Conservation (phyloP, 2,329 filamentous ascomycete genomes). For the Cyanodermella asteris region DNA sequence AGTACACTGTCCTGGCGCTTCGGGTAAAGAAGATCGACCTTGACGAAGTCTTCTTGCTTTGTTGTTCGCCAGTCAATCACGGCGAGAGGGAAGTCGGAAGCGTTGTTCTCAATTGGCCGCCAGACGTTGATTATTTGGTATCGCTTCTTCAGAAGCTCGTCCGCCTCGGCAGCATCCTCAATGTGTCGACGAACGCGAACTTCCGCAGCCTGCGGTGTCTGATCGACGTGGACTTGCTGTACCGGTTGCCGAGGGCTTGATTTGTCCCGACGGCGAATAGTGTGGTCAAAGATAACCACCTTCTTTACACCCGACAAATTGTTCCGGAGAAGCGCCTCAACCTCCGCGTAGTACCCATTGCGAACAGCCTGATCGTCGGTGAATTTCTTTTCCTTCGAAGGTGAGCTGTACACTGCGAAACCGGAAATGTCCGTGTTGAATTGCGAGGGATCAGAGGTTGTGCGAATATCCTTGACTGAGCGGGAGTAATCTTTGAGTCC, state of each 20-base stretch:
- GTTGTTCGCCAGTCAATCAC: constrained; percentile 45
- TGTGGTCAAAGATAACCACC: constrained; percentile 42
- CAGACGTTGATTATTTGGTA: constrained; percentile 52
- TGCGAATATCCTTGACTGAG: too few species aligned
- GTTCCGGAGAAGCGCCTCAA: constrained; percentile 48
- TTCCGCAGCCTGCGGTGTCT: constrained; percentile 41
- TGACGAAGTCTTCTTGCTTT: constrained; percentile 32
- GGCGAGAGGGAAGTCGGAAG: constrained; percentile 45
- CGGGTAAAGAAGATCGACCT: constrained; percentile 42
- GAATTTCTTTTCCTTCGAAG: too few species aligned
- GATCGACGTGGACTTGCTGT: constrained; percentile 50
- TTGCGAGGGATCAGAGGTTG: too few species aligned
- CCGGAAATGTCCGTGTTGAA: constrained; percentile 53
- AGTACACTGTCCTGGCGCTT: constrained; percentile 18
- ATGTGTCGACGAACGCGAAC: constrained; percentile 40
- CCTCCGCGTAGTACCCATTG: constrained; percentile 61
- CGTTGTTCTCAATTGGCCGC: constrained; percentile 41
- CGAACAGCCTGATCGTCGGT: constrained; percentile 46
- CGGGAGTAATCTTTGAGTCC: too few species aligned
- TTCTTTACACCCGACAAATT: constrained; percentile 42
- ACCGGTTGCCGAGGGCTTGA: constrained; percentile 41
- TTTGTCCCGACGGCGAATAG: constrained; percentile 30
- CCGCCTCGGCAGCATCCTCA: constrained; percentile 30
- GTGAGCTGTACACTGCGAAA: constrained; percentile 41
- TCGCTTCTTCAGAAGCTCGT: constrained; percentile 32